These are phyloP conservation scores for Blepharisma japonicum DNA, from an alignment of 73 alveolate species.

Conservation along the genomic window DNA sequence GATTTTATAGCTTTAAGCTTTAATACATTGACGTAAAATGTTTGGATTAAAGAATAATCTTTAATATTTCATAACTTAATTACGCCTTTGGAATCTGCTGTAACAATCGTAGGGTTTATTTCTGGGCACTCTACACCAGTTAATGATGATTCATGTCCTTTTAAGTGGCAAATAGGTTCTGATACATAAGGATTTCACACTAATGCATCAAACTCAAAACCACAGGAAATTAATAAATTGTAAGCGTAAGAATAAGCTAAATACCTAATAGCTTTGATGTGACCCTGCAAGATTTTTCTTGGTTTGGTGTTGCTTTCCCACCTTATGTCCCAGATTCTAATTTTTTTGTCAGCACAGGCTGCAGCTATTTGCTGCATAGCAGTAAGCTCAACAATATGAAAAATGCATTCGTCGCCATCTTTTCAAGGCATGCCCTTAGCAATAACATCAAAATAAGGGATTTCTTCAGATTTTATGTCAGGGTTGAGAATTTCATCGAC, in stretches of 20 bases:
- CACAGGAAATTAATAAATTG: constrained; percentile 42
- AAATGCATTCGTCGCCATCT: constrained; percentile 45
- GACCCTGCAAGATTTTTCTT: constrained; percentile 56
- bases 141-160: constrained; percentile 70
- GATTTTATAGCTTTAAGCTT: constrained; percentile 55
- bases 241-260: constrained; percentile 66
- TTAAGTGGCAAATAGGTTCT: constrained; percentile 53
- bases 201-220: constrained; percentile 61
- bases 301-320: constrained; percentile 41
- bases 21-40: constrained; percentile 64
- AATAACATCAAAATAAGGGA: constrained; percentile 49
- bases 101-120: constrained; percentile 55
- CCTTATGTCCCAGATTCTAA: constrained; percentile 66
- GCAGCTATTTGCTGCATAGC: constrained; percentile 64
- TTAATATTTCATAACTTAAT: constrained; percentile 70
- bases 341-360: constrained; percentile 58
- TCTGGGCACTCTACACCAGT: constrained; percentile 74
- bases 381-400: constrained; percentile 59
- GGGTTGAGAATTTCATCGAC: constrained; percentile 50
- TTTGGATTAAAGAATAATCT: constrained; percentile 64
- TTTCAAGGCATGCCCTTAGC: constrained; percentile 70
- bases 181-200: constrained; percentile 74
- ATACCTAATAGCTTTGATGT: constrained; percentile 68
- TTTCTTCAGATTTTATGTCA: constrained; percentile 45
- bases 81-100: constrained; percentile 72